phyloP scores from a whole-genome alignment of 2,329 filamentous ascomycete species.

The Colletotrichum liaoningense region DNA sequence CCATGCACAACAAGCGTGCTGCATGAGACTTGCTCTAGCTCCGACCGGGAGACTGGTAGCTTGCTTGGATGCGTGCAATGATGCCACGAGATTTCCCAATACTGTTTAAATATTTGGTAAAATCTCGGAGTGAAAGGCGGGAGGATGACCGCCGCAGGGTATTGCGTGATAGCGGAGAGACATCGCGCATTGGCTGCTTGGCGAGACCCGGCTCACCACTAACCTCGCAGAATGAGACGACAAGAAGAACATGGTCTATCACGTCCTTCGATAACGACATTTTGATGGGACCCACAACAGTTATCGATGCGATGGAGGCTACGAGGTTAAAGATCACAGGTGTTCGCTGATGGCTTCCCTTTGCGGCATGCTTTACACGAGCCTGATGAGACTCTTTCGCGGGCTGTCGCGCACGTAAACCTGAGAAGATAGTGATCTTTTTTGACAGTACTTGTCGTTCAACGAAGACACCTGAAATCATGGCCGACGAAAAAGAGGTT shows the following conservation, averaged over 20 bases:
- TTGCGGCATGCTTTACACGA: background rate
- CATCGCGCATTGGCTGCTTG: slow-evolving; percentile 23
- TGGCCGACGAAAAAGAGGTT: slow-evolving; percentile 25
- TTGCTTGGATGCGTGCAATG: background rate
- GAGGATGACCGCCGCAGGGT: background rate
- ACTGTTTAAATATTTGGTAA: background rate
- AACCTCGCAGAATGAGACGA: background rate
- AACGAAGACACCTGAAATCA: background rate
- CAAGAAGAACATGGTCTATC: background rate
- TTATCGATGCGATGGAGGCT: background rate
- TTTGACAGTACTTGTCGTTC: too few species aligned
- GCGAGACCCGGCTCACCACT: background rate
- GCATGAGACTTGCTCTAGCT: background rate
- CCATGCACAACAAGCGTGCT: too few species aligned
- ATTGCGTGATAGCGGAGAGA: slow-evolving; percentile 32
- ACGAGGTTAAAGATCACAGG: background rate
- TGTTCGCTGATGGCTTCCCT: background rate
- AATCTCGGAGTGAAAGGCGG: background rate
- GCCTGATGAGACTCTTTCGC: too few species aligned
- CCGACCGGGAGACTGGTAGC: background rate
- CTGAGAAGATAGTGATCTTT: too few species aligned
- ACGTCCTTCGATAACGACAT: slow-evolving; percentile 4
- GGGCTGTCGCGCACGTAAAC: too few species aligned
- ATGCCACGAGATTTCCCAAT: background rate
- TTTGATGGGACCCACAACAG: background rate